Base-by-base conservation (phyloP, 2,329 filamentous ascomycete species). In the Penicillium sp. region DNA sequence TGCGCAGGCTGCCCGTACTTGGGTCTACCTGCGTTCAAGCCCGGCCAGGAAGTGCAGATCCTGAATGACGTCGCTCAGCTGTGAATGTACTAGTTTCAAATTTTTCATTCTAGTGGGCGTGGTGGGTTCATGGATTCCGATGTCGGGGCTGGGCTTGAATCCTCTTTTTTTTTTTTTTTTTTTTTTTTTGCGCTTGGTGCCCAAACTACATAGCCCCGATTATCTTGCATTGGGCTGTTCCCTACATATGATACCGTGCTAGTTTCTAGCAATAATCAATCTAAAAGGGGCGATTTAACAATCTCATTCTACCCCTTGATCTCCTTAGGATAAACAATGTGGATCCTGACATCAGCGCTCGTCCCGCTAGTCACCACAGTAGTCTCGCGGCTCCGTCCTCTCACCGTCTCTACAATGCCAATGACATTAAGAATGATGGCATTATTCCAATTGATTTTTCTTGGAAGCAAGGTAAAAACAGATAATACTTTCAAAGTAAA, bases 1-100 rank as follows among this genome's bases (percentile, higher is more conserved):
- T 90, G 88, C 71, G 85, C 85, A 48, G 85, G 70, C 27, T 90
- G 87, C 68, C 92, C 92, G 1, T 96, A 94, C 71, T 89, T 96
- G 67, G 92, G 92, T 4, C 82, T 99, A 64, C 94, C 94, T 14
- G 89, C 94, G 4, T 99, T 99, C 81, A 56, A 56, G 49, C 54
- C 54, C 2, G 49, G 54, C n/a, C 49, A 56, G 45, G 49, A 52
- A 29, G 47, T 55, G 7, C 48, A 51, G 52, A 54, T 54, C 6
- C 29, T 54, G 37, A 54, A 54, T 54, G 41, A 54, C 41, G 51
- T 54, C 27, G 52, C 52, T 14, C 52, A 54, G 41, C 23, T 54
- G 29, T 54, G 41, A 49, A 25, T 42, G 15, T 42, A 40, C n/a
- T 49, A 25, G 22, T 48, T 29, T 25, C 23, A 20, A 12, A 25